These are phyloP conservation scores for Penicillium sp. DNA, from an alignment of 2,329 filamentous ascomycete genomes.

Conservation along the genomic window DNA sequence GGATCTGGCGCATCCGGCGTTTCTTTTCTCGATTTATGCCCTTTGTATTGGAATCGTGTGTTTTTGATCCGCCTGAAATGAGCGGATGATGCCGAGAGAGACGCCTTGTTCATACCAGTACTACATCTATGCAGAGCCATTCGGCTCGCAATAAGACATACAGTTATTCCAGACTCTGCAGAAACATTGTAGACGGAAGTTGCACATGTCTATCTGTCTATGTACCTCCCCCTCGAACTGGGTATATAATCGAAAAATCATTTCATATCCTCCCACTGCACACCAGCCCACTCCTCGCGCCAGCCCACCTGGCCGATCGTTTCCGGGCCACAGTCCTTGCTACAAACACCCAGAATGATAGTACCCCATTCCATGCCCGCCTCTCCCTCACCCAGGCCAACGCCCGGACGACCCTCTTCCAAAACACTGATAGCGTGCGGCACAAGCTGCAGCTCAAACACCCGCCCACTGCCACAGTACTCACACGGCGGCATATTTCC, in stretches of 20 bases:
- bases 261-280: conserved; percentile 83
- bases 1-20: conserved; percentile 26
- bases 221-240: not conserved
- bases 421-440: conserved; percentile 86
- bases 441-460: conserved; percentile 88
- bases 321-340: conserved; percentile 66
- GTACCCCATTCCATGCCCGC: conserved; percentile 97
- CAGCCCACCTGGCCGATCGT: conserved; percentile 65
- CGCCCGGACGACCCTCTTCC: conserved; percentile 62
- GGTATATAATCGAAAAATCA: conserved; percentile 10
- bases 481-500: conserved; percentile 65
- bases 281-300: conserved; percentile 92
- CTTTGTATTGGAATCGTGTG: conserved; percentile 20
- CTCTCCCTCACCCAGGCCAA: conserved; percentile 58
- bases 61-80: conserved; percentile 14
- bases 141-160: conserved; percentile 5
- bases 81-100: conserved; percentile 15
- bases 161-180: not conserved
- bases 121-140: conserved; percentile 6
- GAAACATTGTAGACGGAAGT: not conserved
- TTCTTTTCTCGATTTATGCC: conserved; percentile 16
- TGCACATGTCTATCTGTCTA: conserved; percentile 1
- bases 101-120: conserved; percentile 17
- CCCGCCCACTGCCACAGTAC: conserved; percentile 67
- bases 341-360: conserved; percentile 79